Evolutionary conservation across 495 filamentous ascomycete genomes (phyloP).

Genomic region (Penicillium paxilli): DNA sequence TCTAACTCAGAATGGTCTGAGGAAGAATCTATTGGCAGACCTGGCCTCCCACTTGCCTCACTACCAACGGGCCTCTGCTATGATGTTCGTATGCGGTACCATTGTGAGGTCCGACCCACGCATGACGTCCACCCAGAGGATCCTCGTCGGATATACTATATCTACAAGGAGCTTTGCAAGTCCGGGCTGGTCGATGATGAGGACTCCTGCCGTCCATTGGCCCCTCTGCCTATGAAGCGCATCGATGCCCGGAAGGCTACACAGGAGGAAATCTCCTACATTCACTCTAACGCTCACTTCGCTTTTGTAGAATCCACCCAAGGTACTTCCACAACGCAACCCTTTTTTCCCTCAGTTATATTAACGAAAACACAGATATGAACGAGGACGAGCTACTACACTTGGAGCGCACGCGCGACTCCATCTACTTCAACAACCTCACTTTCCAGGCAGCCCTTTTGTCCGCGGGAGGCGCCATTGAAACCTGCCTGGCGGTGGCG

Average conservation of each 20-base stretch:
- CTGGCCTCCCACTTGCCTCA: conserved; percentile 39
- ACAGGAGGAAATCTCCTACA: conserved; percentile 70
- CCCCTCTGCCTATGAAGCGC: conserved; percentile 65
- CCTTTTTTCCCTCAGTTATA: neutral
- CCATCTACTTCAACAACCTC: conserved; percentile 83
- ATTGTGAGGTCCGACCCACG: conserved; percentile 73
- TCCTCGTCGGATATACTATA: conserved; percentile 82
- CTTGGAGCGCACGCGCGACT: conserved; percentile 68
- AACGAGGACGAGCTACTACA: conserved; percentile 62
- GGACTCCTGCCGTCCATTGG: conserved; percentile 45
- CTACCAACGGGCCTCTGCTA: conserved; percentile 80
- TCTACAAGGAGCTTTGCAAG: conserved; percentile 79
- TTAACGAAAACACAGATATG: conserved; percentile 38
- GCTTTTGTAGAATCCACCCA: conserved; percentile 68
- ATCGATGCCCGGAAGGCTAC: conserved; percentile 76
- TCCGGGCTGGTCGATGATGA: conserved; percentile 70
- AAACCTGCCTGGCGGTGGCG: conserved; percentile 85
- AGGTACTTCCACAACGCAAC: conserved; percentile 30
- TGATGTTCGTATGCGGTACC: conserved; percentile 89
- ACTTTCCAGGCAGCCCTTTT: conserved; percentile 79
- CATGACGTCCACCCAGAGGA: conserved; percentile 89
- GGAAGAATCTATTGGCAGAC: conserved; percentile 19
- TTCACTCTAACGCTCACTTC: conserved; percentile 75
- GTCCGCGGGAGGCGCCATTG: conserved; percentile 92
- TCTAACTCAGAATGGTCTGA: conserved; percentile 45